Conservation (phyloP, 1,284 basidiomycete genomes). For the Coniferiporia weirii region DNA sequence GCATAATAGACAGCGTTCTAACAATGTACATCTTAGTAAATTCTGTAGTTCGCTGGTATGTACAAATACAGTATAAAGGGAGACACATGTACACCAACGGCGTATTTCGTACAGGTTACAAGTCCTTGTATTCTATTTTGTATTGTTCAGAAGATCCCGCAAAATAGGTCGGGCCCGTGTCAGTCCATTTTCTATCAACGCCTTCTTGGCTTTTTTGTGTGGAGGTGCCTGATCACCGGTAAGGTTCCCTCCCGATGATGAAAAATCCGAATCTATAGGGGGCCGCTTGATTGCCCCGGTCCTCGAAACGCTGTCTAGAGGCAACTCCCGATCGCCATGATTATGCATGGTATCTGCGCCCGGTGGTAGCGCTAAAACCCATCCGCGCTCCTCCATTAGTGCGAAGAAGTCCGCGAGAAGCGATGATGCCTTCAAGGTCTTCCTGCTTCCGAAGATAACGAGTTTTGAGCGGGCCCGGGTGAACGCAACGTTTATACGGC, state of each 20-base stretch:
- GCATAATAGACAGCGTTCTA: background rate
- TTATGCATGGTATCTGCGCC: slow-evolving; percentile 51
- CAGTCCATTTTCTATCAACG: background rate
- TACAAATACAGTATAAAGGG: too few relatives aligned
- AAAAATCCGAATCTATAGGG: background rate
- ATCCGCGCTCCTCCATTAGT: slow-evolving; percentile 64
- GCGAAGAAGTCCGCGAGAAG: slow-evolving; percentile 69
- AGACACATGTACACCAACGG: too few relatives aligned
- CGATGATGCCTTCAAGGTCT: slow-evolving; percentile 59
- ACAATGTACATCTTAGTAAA: too few relatives aligned
- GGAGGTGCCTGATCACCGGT: background rate
- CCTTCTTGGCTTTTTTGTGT: slow-evolving; percentile 14
- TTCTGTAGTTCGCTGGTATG: too few relatives aligned
- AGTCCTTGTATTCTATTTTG: background rate
- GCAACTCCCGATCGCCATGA: background rate
- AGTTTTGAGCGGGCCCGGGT: slow-evolving; percentile 90
- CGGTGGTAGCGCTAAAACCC: slow-evolving; percentile 59
- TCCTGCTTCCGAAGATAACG: slow-evolving; percentile 82
- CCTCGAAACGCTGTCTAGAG: background rate
- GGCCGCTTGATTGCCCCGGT: background rate
- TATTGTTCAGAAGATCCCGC: slow-evolving; percentile 13
- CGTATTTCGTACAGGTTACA: background rate
- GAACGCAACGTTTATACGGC: slow-evolving; percentile 94
- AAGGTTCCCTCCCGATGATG: background rate
- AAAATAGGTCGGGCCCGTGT: slow-evolving; percentile 13